Evolutionary conservation across 805 yeast species (phyloP), one percentile per base, ranked within the genome.

Genomic region (Grigorovia humatica): DNA sequence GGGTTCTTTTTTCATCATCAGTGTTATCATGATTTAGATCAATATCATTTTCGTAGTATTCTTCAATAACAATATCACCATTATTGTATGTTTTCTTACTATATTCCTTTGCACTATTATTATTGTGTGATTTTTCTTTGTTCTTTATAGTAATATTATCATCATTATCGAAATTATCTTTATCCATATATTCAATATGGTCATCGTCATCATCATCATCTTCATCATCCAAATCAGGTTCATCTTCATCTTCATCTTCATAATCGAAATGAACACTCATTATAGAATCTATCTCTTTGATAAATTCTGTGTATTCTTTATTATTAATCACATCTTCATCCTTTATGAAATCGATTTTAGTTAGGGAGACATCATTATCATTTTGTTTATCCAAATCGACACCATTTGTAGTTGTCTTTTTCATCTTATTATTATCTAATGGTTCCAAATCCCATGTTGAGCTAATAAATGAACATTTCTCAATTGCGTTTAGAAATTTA

Each of bases 401-500:
- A 38, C 15, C 42, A n/a, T 38, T 38, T 2, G 42, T 38, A 38
- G 8, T 38, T 13, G 2, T 38, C 12, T 12, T 15, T 4, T 38
- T 38, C 8, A n/a, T 15, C 6, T 15, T 38, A 38, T 15, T n/a
- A 38, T 38, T 38, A 38, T 38, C 38, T 32, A 8, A 9, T 9
- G 42, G 17, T 2, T 38, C 42, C 7, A 35, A 46, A 35, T 46
- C 48, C 23, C 40, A 46, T 8, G 13, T 29, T 2, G 48, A 38
- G 5, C 50, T 55, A 1, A 66, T 67, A 46, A 55, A 29, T 44
- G 63, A 58, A 53, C 69, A 65, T 49, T 59, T 65, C 18, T 61
- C 66, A 23, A 79, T 48, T 0, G 81, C 75, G 49, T 74, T 68
- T 30, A 76, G 64, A 56, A 70, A 77, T 57, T 79, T 78, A n/a